These are phyloP conservation scores for Trichoderma harzianum DNA, from an alignment of 2,329 filamentous ascomycete genomes.

Conservation along the genomic window DNA sequence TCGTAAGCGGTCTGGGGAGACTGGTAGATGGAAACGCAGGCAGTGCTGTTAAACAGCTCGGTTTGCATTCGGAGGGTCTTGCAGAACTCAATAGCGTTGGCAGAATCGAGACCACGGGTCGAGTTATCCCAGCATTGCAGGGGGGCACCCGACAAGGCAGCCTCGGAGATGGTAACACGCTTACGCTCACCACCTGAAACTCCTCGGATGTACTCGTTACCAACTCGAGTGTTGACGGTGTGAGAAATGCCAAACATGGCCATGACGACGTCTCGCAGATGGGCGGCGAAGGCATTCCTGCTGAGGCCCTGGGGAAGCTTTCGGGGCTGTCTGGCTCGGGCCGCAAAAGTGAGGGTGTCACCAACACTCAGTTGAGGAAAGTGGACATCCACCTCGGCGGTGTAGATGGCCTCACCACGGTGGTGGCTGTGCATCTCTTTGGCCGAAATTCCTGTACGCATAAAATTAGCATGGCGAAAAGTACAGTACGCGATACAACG, in stretches of 20 bases:
- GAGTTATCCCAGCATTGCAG: conserved; percentile 70
- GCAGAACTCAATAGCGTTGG: conserved; percentile 73
- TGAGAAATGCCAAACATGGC: conserved; percentile 72
- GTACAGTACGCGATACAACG: neutral
- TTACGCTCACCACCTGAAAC: conserved; percentile 72
- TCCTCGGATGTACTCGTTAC: conserved; percentile 72
- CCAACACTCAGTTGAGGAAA: conserved; percentile 75
- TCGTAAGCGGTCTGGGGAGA: conserved; percentile 64
- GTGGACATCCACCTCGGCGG: conserved; percentile 78
- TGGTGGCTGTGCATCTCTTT: conserved; percentile 75
- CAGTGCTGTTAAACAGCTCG: conserved; percentile 63
- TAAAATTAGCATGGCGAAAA: neutral
- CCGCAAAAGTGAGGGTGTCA: conserved; percentile 76
- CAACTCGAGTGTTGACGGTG: conserved; percentile 68
- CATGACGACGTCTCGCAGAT: conserved; percentile 70
- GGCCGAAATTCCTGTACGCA: conserved; percentile 54
- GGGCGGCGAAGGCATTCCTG: conserved; percentile 53
- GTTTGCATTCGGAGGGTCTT: conserved; percentile 66
- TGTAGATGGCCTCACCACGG: conserved; percentile 83
- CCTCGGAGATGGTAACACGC: conserved; percentile 62
- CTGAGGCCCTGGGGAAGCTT: conserved; percentile 57
- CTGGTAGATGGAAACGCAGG: conserved; percentile 72
- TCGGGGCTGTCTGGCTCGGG: conserved; percentile 63
- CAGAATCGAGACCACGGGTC: conserved; percentile 69
- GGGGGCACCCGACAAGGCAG: conserved; percentile 55